Evolutionary conservation across 2,329 filamentous ascomycete species (phyloP), one percentile per base, ranked within the genome.

Genomic region (Stemphylium beticola): DNA sequence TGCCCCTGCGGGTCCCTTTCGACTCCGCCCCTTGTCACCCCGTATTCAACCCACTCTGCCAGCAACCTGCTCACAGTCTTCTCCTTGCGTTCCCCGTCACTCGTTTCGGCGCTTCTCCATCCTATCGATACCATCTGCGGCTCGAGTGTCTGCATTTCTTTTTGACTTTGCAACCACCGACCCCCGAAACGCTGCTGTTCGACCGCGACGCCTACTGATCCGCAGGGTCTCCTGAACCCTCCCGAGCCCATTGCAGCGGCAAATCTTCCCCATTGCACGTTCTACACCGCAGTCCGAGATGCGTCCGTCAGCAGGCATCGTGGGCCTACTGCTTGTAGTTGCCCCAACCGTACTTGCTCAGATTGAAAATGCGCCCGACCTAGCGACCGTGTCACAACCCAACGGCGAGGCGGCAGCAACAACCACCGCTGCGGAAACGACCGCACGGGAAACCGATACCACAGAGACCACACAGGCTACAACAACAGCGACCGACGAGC

Each of bases 271-370:
- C 39, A 54, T 55, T 51, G 56, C 36, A 51, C 38, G 59, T 53
- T 36, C 56, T 44, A 65, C 53, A 56, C 51, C 46, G 34, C 57
- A 39, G 45, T 57, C 44, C 57, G 41, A 33, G 22, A 75, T 74
- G 72, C 69, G 70, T 37, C 64, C 64, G 31, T 73, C 69, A 10
- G 46, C 64, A 58, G 65, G 63, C 62, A 60, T 74, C 33, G 42
- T 73, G 31, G 65, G 68, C 54, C 53, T 74, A 48, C 57, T 73
- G 40, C 58, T 74, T 53, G 58, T 70, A 31, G 61, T 68, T 17
- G 66, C 72, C 26, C 69, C 74, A 29, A 49, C 60, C 18, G 66
- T 68, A 20, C 64, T 71, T 24, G 74, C 74, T 5, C 74, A 76
- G 48, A 57, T 59, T 47, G 52, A 64, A 33, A 52, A 59, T 41